These are phyloP conservation scores for Penstemon newberryi DNA, from an alignment of 257 asterid genomes.

Conservation along the genomic window DNA sequence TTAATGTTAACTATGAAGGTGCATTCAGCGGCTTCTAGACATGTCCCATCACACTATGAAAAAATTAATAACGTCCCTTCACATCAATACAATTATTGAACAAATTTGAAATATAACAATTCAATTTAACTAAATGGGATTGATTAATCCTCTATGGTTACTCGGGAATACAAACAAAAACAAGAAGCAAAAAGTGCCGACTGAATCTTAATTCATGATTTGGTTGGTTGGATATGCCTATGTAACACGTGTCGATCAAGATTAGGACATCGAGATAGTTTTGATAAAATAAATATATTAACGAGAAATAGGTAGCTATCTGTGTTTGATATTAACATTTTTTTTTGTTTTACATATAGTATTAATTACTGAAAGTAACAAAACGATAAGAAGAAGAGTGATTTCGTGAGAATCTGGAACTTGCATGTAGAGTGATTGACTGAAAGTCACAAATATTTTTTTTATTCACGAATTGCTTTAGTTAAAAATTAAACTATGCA, in stretches of 20 bases:
- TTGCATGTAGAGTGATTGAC: neutral
- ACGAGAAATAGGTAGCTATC: neutral
- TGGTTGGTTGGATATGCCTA: conserved; percentile 9
- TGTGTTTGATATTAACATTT: neutral
- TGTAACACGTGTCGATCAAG: conserved; percentile 3
- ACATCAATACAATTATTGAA: conserved; percentile 25
- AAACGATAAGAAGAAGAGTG: neutral
- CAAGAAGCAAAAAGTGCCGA: conserved; percentile 17
- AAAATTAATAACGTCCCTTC: conserved; percentile 24
- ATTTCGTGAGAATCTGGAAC: neutral
- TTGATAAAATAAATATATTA: neutral
- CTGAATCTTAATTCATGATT: conserved; percentile 16
- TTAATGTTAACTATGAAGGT: no score
- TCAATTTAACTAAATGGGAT: neutral
- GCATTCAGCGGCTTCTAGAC: neutral
- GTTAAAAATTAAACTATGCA: no score
- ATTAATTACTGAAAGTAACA: neutral
- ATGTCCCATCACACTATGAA: conserved; percentile 16
- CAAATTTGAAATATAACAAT: neutral
- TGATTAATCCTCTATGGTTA: conserved; percentile 1
- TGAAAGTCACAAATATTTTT: neutral
- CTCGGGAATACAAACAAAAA: neutral
- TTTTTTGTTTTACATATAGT: neutral
- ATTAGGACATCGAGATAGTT: neutral
- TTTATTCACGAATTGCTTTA: no score